Percentiles rank a stretch among this genome's conserved stretches.
Conservation (phyloP, 164 flowering plant species). For the Vitis riparia region DNA sequence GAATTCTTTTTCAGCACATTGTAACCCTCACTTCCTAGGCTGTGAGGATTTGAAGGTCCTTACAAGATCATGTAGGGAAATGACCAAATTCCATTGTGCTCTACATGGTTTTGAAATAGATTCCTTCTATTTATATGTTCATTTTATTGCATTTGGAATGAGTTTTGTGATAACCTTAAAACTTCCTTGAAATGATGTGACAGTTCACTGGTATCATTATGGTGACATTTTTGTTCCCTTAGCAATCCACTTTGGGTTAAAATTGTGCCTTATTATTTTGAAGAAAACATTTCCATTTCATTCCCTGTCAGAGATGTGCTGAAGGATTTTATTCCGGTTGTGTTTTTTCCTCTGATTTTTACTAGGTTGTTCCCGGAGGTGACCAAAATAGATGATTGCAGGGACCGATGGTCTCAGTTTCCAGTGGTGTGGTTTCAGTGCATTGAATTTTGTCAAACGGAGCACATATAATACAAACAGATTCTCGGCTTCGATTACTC, state of each 20-base stretch:
- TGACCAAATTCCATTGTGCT: too few species aligned
- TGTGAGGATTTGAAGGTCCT: too few species aligned
- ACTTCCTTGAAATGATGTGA: background rate
- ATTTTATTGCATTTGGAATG: background rate
- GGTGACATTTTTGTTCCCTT: too few species aligned
- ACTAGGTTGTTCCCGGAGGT: slow-evolving; percentile 14
- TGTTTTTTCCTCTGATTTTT: background rate
- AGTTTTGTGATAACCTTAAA: background rate
- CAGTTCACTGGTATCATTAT: background rate
- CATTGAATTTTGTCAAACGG: slow-evolving; percentile 19
- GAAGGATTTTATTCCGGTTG: too few species aligned
- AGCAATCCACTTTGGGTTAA: too few species aligned
- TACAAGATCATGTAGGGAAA: too few species aligned
- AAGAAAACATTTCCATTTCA: background rate
- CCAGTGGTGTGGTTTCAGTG: slow-evolving; percentile 23
- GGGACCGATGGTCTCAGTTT: slow-evolving; percentile 17
- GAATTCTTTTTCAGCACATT: too few species aligned
- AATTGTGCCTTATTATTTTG: too few species aligned
- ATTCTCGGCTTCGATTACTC: slow-evolving; percentile 2
- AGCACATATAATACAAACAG: slow-evolving; percentile 4
- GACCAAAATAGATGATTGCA: slow-evolving; percentile 18
- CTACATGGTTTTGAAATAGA: background rate
- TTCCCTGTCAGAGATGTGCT: background rate
- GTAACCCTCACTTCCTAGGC: too few species aligned
- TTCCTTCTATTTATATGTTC: background rate